Percentiles rank a stretch among this genome's conserved stretches.
Evolutionary conservation across 106 monocot genomes (phyloP).

Genomic region (Gastrodia elata): DNA sequence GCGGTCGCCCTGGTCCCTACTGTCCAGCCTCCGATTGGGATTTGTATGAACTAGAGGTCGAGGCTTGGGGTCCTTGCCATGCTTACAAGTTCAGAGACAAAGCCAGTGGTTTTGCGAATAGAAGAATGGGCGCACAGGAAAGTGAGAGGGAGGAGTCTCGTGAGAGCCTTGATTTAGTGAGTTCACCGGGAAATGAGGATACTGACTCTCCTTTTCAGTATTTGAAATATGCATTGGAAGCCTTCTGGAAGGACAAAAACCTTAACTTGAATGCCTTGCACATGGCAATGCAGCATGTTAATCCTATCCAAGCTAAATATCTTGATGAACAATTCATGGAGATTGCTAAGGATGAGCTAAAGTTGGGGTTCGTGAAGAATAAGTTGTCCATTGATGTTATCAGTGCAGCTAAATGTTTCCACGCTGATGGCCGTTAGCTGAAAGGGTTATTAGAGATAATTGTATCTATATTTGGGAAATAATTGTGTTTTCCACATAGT

Average conservation of each 20-base stretch:
- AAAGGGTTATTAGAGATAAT: too few relatives aligned
- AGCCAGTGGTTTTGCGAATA: neutral
- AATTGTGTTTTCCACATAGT: too few relatives aligned
- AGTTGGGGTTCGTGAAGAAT: neutral
- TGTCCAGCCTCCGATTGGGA: neutral
- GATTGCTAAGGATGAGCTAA: neutral
- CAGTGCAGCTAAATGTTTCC: too few relatives aligned
- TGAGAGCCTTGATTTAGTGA: too few relatives aligned
- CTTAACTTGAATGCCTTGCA: neutral
- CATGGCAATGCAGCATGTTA: neutral
- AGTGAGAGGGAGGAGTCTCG: neutral
- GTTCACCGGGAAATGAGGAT: neutral
- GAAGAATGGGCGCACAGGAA: neutral
- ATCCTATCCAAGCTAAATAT: neutral
- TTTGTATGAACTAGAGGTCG: neutral
- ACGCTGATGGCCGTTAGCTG: too few relatives aligned
- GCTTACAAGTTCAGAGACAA: too few relatives aligned
- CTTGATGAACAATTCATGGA: neutral
- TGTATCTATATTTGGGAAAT: too few relatives aligned
- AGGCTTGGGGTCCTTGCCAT: neutral
- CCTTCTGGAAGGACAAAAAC: neutral
- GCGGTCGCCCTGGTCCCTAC: neutral
- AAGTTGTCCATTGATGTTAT: neutral
- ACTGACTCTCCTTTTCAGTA: conserved; percentile 1
- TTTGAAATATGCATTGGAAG: neutral